Conservation (phyloP, 495 filamentous ascomycete species). For the Penicillium maclennaniae region DNA sequence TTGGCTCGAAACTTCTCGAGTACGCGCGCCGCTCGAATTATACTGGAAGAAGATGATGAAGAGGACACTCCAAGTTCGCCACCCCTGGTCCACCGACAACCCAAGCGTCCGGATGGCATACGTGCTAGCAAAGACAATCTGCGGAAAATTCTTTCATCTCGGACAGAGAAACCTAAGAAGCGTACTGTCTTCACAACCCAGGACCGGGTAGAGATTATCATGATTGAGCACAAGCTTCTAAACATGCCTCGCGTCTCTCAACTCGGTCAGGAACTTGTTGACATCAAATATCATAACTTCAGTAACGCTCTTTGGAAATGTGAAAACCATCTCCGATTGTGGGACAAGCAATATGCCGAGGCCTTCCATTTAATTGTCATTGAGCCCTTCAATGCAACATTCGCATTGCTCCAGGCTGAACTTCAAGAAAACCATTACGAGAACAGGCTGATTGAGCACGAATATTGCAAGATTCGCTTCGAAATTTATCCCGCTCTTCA, state of each 20-base stretch:
- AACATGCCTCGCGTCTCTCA: background rate
- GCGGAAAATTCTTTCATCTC: constrained; percentile 7
- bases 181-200: background rate
- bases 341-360: no score
- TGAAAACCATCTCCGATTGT: background rate
- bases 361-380: no score
- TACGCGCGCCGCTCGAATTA: constrained; percentile 4
- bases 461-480: constrained; percentile 18
- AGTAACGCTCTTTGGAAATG: background rate
- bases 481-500: background rate
- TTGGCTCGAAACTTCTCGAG: constrained; percentile 4
- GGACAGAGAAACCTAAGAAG: background rate
- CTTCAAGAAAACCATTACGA: background rate
- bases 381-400: background rate
- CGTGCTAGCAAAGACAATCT: background rate
- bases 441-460: constrained; percentile 7
- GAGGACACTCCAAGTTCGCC: background rate
- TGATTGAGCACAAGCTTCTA: constrained; percentile 2
- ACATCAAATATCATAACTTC: constrained; percentile 4
- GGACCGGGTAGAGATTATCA: constrained; percentile 2
- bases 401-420: background rate
- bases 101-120: background rate
- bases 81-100: background rate
- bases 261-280: constrained; percentile 1
- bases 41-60: constrained; percentile 14